Evolutionary conservation across 495 filamentous ascomycete species (phyloP), one percentile per base, ranked within the genome.

Genomic region (Penicillium paradoxum): DNA sequence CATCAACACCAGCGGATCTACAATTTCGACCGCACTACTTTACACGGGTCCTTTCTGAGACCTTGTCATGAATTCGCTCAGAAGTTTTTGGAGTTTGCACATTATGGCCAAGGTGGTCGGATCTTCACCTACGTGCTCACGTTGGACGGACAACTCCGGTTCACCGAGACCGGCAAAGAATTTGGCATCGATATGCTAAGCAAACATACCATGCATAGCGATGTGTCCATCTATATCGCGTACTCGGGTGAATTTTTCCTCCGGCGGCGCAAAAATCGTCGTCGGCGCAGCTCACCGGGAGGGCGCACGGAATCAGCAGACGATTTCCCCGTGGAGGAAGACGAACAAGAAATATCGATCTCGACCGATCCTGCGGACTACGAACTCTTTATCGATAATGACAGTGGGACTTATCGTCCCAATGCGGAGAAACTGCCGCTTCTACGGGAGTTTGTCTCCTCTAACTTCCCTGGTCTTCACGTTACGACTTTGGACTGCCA

Each of bases 161-260:
- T 96, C 69, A 96, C 91, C 0, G 91, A 96, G 66, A 97, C 92
- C 0, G 91, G 91, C 7, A 90, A 91, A 53, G 90, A 96, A 63
- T 96, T 97, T 50, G 89, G 91, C 25, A 89, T 97, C 50, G 91
- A 97, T 63, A 67, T 97, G 52, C 70, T 97, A 50, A 87, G 83
- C 59, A 97, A 97, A 65, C 92, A 97, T 66, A 95, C 88, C 27
- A 91, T 97, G 86, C 92, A 97, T 63, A 90, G 87, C 62, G 84
- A 96, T 69, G 90, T 95, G 4, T 85, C 84, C 14, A 86, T 86
- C 17, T 95, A 96, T 65, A 87, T 97, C 52, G 91, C 91, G 2
- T 96, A 85, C 65, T 86, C 86, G 4, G 92, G 92, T 14, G 92
- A 97, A 67, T 97, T 97, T 67, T 95, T 96, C 66, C 77, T 97